Percentiles rank a stretch among this genome's conserved stretches.
phyloP scores from a whole-genome alignment of 441 rosid species.

The Melastoma candidum region DNA sequence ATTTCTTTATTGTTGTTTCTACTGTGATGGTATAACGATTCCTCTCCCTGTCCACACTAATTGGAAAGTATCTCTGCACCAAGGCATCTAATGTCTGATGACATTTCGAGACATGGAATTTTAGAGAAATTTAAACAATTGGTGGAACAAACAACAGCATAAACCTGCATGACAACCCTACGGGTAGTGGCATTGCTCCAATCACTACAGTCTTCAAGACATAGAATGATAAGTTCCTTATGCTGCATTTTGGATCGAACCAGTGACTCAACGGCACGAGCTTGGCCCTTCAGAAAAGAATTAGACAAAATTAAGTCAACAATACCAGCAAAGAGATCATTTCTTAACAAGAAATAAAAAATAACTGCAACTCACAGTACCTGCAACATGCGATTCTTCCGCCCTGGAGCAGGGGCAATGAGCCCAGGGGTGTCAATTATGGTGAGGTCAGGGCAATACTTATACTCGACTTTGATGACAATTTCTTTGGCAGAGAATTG shows the following conservation, averaged over 20 bases:
- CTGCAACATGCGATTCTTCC: slow-evolving; percentile 74
- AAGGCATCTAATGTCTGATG: too few species aligned
- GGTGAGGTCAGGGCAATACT: slow-evolving; percentile 84
- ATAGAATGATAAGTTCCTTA: slow-evolving; percentile 78
- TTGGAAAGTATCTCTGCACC: too few species aligned
- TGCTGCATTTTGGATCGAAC: slow-evolving; percentile 96
- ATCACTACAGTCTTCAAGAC: slow-evolving; percentile 94
- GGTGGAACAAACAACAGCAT: too few species aligned
- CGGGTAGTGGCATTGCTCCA: slow-evolving; percentile 96
- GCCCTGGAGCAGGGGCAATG: slow-evolving; percentile 84
- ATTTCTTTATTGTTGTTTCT: too few species aligned
- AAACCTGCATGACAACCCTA: slow-evolving; percentile 88
- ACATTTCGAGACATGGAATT: too few species aligned
- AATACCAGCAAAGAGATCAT: slow-evolving; percentile 5
- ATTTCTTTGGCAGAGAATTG: slow-evolving; percentile 87
- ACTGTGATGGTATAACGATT: too few species aligned
- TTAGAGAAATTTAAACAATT: too few species aligned
- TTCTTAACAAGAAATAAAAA: not conserved
- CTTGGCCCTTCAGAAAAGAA: slow-evolving; percentile 59
- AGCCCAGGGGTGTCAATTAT: slow-evolving; percentile 96
- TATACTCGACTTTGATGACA: slow-evolving; percentile 69
- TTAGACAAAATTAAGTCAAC: not conserved
- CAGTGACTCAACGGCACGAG: slow-evolving; percentile 82
- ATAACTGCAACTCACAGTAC: slow-evolving; percentile 15
- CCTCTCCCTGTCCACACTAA: too few species aligned